phyloP scores from a whole-genome alignment of 371 early-diverging fungal species.

The Mortierella sp. region DNA sequence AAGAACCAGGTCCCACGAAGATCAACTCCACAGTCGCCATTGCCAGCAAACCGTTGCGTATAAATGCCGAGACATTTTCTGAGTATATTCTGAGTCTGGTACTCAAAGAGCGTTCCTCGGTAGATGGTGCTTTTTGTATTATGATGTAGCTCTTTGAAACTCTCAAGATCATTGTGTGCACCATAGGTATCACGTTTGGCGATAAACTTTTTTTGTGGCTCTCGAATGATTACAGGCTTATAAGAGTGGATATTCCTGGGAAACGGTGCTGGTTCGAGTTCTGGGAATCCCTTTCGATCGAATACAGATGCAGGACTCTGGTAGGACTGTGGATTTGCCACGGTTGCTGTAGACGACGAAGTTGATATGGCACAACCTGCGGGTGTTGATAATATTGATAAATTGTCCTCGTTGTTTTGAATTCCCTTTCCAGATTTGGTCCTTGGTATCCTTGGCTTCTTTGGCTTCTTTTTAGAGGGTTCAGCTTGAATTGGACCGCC shows the following conservation, averaged over 20 bases:
- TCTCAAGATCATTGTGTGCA: constrained; percentile 36
- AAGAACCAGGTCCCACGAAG: constrained; percentile 55
- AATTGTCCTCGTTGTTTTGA: neutral
- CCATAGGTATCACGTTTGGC: neutral
- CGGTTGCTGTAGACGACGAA: neutral
- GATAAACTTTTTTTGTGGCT: neutral
- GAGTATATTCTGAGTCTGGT: constrained; percentile 48
- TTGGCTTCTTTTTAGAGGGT: neutral
- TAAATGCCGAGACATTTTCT: constrained; percentile 46
- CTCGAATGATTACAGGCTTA: constrained; percentile 30
- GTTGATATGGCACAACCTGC: neutral
- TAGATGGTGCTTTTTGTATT: constrained; percentile 37
- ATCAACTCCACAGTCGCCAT: constrained; percentile 44
- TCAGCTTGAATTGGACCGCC: neutral
- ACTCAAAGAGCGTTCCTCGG: constrained; percentile 49
- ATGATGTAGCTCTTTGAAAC: constrained; percentile 24
- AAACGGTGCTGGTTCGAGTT: constrained; percentile 44
- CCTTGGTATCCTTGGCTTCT: neutral
- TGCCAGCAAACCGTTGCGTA: constrained; percentile 52
- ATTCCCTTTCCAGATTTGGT: neutral
- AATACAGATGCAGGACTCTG: constrained; percentile 6
- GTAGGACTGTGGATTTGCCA: constrained; percentile 4
- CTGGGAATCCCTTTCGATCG: neutral
- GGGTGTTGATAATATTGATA: neutral
- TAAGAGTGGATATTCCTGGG: constrained; percentile 36